Conservation (phyloP, 2,329 filamentous ascomycete species). For the Diaporthe caulivora region DNA sequence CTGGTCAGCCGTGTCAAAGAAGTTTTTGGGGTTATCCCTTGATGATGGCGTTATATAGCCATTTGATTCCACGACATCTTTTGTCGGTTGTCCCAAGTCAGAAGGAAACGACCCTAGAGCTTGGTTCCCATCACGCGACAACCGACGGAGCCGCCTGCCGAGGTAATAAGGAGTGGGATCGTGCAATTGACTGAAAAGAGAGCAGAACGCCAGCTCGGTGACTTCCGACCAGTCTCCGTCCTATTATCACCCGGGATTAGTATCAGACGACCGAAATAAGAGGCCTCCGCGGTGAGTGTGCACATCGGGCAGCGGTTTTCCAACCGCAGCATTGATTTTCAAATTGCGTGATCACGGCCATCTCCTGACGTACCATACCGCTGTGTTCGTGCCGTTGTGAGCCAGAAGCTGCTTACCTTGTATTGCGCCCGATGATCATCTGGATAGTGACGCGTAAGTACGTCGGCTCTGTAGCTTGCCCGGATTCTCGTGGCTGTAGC, state of each 20-base stretch:
- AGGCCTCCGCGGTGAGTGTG: not conserved
- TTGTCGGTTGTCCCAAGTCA: constrained; percentile 1
- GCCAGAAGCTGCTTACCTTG: not conserved
- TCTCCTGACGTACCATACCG: not conserved
- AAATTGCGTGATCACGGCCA: too few relatives aligned
- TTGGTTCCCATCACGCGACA: not conserved
- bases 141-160: not conserved
- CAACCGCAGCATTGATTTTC: too few relatives aligned
- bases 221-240: constrained; percentile 15
- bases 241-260: not conserved
- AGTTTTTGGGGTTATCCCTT: too few relatives aligned
- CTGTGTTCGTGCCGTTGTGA: not conserved
- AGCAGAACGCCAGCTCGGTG: constrained; percentile 28
- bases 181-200: not conserved
- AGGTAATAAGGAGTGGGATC: rapidly evolving
- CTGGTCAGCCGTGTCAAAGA: too few relatives aligned
- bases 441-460: not conserved
- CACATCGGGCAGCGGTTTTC: not conserved
- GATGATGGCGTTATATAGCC: rapidly evolving
- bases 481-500: not conserved
- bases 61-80: not conserved
- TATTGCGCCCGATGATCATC: constrained; percentile 12
- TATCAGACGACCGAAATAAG: not conserved
- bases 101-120: not conserved
- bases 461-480: not conserved